These are phyloP conservation scores for Kwoniella dendrophila DNA, from an alignment of 768 basidiomycete species.

Conservation along the genomic window DNA sequence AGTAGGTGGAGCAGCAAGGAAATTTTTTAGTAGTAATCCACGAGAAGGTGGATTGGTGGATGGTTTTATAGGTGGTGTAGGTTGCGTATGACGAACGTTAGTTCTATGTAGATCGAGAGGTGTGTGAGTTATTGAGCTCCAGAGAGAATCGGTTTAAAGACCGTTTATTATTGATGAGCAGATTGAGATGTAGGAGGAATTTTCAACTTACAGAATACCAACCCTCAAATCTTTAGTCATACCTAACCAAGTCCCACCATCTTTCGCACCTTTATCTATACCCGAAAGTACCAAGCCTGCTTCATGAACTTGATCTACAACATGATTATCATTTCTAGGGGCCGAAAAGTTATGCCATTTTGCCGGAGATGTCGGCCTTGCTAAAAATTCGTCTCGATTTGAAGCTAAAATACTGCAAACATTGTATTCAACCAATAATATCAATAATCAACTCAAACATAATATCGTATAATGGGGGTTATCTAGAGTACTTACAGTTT, in stretches of 20 bases:
- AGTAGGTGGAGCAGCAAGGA: constrained; percentile 31
- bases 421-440: background rate
- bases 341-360: constrained; percentile 47
- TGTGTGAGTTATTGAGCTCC: background rate
- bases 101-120: constrained; percentile 24
- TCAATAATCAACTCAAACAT: background rate
- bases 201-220: constrained; percentile 40
- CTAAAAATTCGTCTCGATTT: constrained; percentile 57
- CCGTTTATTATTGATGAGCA: background rate
- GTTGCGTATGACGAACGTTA: constrained; percentile 35
- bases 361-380: constrained; percentile 50
- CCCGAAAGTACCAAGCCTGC: constrained; percentile 19
- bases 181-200: background rate
- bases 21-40: constrained; percentile 51
- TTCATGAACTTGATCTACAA: background rate
- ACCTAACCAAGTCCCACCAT: constrained; percentile 55
- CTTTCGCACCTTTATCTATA: constrained; percentile 6
- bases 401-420: constrained; percentile 49
- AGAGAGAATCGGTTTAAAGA: background rate
- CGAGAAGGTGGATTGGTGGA: constrained; percentile 40
- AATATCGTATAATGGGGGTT: background rate
- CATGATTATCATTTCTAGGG: background rate
- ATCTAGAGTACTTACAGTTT: constrained; percentile 33
- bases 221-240: constrained; percentile 45
- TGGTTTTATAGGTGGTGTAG: constrained; percentile 15